Base-by-base conservation (phyloP, 768 basidiomycete genomes). In the Phylloporus arenicola region DNA sequence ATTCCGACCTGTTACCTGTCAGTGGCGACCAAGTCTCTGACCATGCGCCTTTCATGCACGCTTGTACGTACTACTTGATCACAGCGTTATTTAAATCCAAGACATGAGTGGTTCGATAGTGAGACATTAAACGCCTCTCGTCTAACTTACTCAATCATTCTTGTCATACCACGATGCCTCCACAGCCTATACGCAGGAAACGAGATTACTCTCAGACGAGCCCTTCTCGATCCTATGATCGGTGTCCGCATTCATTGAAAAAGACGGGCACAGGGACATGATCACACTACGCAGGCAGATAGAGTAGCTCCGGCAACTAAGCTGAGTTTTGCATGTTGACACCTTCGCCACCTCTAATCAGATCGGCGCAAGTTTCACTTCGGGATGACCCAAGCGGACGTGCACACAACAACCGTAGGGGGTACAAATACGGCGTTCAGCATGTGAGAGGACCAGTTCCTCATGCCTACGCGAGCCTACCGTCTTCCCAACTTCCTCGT, bases 401-500 rank as follows among this genome's bases (percentile, higher is more conserved):
- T 47, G 22, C 48, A 24, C 37, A 38, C 16, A 35, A n/a, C 19
- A 17, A 22, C 50, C 12, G 10, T 17, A 53, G 34, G 37, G 29
- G 16, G 37, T 61, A 61, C 48, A 59, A 62, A 61, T 52, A 40
- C 52, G 34, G 24, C 43, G 43, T 38, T 44, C 6, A 20, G n/a
- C 31, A 1, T 14, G 20, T 20, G 22, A 16, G 43, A 33, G 30
- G 31, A 17, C 31, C 34, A 42, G 34, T 9, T 27, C 41, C 17
- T 35, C 43, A 66, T 64, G 61, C 44, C 54, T 27, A 31, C 34
- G 12, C 59, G 54, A 54, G 34, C 53, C 14, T 64, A 56, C 29
- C 65, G 44, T 30, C 50, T 67, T 43, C 65, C 64, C n/a, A 37
- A 56, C 44, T 55, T 67, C 27, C 56, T 64, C 9, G 41, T 39